Base-by-base conservation (phyloP, 306 rosid genomes). In the Herpetospermum pedunculosum region DNA sequence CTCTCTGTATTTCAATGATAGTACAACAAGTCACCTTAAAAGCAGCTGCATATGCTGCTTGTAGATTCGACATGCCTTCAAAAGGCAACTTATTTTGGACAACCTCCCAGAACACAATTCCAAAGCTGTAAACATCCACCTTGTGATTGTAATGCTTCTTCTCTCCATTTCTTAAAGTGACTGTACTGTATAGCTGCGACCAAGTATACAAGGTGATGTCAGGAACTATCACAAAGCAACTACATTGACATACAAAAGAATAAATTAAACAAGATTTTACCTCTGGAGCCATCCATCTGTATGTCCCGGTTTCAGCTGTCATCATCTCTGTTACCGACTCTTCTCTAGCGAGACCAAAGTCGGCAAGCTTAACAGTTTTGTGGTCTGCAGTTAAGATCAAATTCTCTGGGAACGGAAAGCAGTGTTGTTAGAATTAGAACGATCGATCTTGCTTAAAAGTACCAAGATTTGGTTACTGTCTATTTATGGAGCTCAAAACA, bases 231-330 rank as follows among this genome's bases (percentile, higher is more conserved):
- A 19, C 38, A 75, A 47, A 75, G 37, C 54, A 52, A 34, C 52
- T 1, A 10, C 44, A 29, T 28, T 2, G 35, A 28, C 35, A 37
- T 4, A 25, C 0, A 3, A 35, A 6, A 52, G 4, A 54, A 73
- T 21, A 35, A 21, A 10, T 52, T 34, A 19, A 72, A 4, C 47
- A 8, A 25, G 49, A 73, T 4, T 73, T 52, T 85, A 91, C 98
- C 88, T 93, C 98, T 0, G 97, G 97, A 77, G 98, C 98, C 98
- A 93, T 93, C 98, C 98, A 93, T 46, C 96, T 84, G 72, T 93
- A 93, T 21, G 98, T 93, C 69, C 98, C 97, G 0, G 98, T 91
- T 84, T 93, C 98, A 18, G 98, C 98, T 2, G 98, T 93, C 98
- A 93, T 93, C 98, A 90, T 93, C 83, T 90, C 98, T 29, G 96